Conservation (phyloP, 2,329 filamentous ascomycete genomes). For the Ophiocordyceps robertsii region DNA sequence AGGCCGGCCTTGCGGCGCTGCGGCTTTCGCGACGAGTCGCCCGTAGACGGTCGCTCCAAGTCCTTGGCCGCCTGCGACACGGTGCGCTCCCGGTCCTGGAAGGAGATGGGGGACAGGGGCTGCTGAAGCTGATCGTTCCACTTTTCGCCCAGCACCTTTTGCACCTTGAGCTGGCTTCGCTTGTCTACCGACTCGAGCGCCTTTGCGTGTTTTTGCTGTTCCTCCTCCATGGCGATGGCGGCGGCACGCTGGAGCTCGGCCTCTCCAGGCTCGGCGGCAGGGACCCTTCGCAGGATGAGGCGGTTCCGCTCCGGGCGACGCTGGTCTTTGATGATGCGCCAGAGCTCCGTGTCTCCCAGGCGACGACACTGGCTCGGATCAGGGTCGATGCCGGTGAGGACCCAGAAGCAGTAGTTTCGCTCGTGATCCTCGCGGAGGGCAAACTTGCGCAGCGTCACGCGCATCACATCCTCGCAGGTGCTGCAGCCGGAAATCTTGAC, state of each 20-base stretch:
- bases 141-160: conserved; percentile 77
- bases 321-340: conserved; percentile 80
- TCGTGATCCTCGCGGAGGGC: conserved; percentile 80
- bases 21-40: conserved; percentile 29
- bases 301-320: conserved; percentile 78
- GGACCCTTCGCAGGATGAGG: conserved; percentile 84
- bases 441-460: conserved; percentile 79
- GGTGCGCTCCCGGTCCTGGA: conserved; percentile 55
- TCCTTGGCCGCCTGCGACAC: conserved; percentile 45
- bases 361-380: conserved; percentile 70
- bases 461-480: conserved; percentile 84
- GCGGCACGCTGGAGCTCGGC: conserved; percentile 80
- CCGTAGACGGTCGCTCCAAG: conserved; percentile 40
- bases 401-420: conserved; percentile 94
- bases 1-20: conserved; percentile 40
- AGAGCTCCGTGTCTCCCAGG: conserved; percentile 74
- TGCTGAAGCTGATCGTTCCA: conserved; percentile 72
- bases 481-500: conserved; percentile 87
- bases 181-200: conserved; percentile 53
- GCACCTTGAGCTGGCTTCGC: conserved; percentile 74
- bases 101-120: conserved; percentile 71
- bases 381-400: conserved; percentile 73
- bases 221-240: conserved; percentile 80
- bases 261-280: conserved; percentile 75
- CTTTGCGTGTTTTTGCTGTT: conserved; percentile 55